phyloP scores from a whole-genome alignment of 768 basidiomycete genomes.

The Suillus hirtellus region DNA sequence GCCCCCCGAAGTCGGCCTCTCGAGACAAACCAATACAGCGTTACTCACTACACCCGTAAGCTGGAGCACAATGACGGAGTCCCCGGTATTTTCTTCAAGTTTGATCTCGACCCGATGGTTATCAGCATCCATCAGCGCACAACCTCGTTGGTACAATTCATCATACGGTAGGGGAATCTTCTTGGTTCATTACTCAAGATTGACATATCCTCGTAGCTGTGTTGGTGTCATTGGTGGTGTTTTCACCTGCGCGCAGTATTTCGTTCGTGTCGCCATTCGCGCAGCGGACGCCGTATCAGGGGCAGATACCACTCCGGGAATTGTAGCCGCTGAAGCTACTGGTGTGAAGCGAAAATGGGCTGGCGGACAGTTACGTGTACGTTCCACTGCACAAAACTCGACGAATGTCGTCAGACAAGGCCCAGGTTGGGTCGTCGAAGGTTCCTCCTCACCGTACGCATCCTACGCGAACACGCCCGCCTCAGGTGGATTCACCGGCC shows the following conservation, averaged over 20 bases:
- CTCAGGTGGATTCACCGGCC: constrained; percentile 27
- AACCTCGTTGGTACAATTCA: constrained; percentile 73
- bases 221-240: constrained; percentile 94
- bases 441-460: constrained; percentile 37
- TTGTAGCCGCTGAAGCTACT: constrained; percentile 67
- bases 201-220: constrained; percentile 40
- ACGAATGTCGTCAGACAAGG: constrained; percentile 58
- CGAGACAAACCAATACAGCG: constrained; percentile 86
- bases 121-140: constrained; percentile 89
- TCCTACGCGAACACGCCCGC: constrained; percentile 38
- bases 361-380: constrained; percentile 62
- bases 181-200: not conserved
- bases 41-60: constrained; percentile 85
- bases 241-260: constrained; percentile 83
- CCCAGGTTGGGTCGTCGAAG: constrained; percentile 60
- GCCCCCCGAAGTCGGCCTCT: constrained; percentile 66
- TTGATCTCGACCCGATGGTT: constrained; percentile 88
- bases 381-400: constrained; percentile 32
- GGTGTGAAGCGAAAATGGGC: constrained; percentile 70
- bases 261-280: constrained; percentile 61
- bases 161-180: constrained; percentile 58
- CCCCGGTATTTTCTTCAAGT: constrained; percentile 98
- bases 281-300: constrained; percentile 67
- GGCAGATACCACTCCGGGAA: constrained; percentile 48
- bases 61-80: constrained; percentile 76